These are phyloP conservation scores for Glonium stellatum DNA, from an alignment of 495 filamentous ascomycete species.

Conservation along the genomic window DNA sequence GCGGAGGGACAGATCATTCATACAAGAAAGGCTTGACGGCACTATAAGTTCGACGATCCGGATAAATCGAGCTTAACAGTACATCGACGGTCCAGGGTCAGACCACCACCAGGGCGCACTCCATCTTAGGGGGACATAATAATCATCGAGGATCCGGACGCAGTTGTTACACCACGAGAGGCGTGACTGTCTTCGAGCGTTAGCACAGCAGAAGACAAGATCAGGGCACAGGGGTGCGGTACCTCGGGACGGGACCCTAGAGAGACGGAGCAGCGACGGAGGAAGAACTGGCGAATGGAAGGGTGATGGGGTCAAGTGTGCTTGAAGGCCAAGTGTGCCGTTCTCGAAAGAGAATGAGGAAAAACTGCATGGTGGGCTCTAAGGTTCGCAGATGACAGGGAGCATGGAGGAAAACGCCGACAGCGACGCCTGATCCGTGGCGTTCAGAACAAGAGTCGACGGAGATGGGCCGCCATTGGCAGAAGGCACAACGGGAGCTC, in stretches of 20 bases:
- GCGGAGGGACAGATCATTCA: constrained; percentile 28
- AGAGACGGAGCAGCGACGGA: constrained; percentile 13
- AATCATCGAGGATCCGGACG: constrained; percentile 29
- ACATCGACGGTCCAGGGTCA: constrained; percentile 23
- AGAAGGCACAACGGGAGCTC: constrained; percentile 25
- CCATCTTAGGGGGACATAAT: constrained; percentile 28
- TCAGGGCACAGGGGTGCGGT: constrained; percentile 31
- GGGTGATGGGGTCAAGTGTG: constrained; percentile 20
- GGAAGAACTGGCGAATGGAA: constrained; percentile 22
- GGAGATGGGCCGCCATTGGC: constrained; percentile 26
- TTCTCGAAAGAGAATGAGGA: constrained; percentile 31
- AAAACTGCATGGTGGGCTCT: constrained; percentile 18
- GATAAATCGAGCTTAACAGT: constrained; percentile 29
- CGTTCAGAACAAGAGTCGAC: constrained; percentile 25
- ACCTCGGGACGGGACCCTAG: constrained; percentile 31
- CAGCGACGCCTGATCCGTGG: constrained; percentile 28
- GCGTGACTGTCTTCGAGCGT: constrained; percentile 28
- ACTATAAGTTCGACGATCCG: constrained; percentile 30
- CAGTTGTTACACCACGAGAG: constrained; percentile 30
- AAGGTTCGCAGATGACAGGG: constrained; percentile 19
- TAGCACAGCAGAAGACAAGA: constrained; percentile 23
- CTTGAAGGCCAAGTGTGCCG: constrained; percentile 20
- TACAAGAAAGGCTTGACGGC: constrained; percentile 29
- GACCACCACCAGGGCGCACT: constrained; percentile 26
- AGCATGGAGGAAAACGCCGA: constrained; percentile 29